phyloP scores from a whole-genome alignment of 2,329 filamentous ascomycete species.

The Parasarocladium wereldwijsianum region DNA sequence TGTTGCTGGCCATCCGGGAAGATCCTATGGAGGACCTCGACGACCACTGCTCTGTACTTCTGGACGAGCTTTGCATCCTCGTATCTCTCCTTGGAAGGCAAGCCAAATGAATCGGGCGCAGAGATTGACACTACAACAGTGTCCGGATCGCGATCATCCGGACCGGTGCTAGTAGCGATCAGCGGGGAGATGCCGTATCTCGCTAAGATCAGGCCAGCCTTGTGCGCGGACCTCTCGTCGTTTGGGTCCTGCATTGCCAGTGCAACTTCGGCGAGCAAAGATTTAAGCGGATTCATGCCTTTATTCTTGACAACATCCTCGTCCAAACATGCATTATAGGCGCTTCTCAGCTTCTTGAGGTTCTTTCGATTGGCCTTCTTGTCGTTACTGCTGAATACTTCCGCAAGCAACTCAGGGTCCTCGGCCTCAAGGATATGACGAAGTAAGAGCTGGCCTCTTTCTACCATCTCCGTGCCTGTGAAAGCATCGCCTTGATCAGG shows the following conservation, averaged over 20 bases:
- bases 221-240: too few relatives aligned
- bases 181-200: slow-evolving; percentile 27
- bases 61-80: slow-evolving; percentile 35
- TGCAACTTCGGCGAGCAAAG: slow-evolving; percentile 38
- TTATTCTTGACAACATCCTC: slow-evolving; percentile 38
- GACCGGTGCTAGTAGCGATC: slow-evolving; percentile 18
- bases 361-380: slow-evolving; percentile 41
- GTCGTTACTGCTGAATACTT: too few relatives aligned
- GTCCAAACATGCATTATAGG: slow-evolving; percentile 53
- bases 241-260: too few relatives aligned
- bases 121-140: slow-evolving; percentile 20
- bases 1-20: slow-evolving; percentile 13
- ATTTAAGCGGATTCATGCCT: slow-evolving; percentile 39
- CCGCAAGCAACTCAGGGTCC: slow-evolving; percentile 3
- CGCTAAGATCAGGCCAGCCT: slow-evolving; percentile 31
- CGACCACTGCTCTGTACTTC: slow-evolving; percentile 27
- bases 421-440: slow-evolving; percentile 5
- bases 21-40: slow-evolving; percentile 13
- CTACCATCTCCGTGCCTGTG: slow-evolving; percentile 41
- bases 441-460: slow-evolving; percentile 6
- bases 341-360: slow-evolving; percentile 49
- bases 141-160: slow-evolving; percentile 28
- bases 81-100: slow-evolving; percentile 48
- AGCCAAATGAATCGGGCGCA: slow-evolving; percentile 36
- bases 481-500: slow-evolving; percentile 47